phyloP scores from a whole-genome alignment of 495 filamentous ascomycete genomes.

The Trichoderma parareesei region DNA sequence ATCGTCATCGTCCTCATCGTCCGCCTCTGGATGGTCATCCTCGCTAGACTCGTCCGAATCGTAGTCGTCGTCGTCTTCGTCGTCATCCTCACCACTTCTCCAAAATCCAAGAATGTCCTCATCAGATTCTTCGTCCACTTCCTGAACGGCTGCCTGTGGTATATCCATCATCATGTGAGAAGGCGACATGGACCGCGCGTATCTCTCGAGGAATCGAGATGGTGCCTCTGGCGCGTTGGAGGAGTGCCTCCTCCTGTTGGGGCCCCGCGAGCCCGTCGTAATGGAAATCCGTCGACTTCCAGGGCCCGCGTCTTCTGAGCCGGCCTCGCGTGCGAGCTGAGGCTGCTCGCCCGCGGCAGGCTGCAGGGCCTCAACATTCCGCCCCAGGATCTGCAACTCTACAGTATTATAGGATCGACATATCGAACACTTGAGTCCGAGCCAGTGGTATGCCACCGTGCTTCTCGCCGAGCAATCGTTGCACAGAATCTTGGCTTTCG shows the following conservation, averaged over 20 bases:
- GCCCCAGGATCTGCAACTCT: conserved; percentile 51
- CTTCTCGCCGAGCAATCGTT: conserved; percentile 91
- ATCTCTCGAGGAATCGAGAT: background rate
- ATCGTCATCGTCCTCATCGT: conserved; percentile 41
- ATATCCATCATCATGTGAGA: conserved; percentile 19
- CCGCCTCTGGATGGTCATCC: conserved; percentile 21
- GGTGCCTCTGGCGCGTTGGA: conserved; percentile 18
- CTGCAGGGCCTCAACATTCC: conserved; percentile 18
- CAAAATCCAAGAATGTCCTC: conserved; percentile 57
- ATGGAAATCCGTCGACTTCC: background rate
- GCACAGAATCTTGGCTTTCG: conserved; percentile 75
- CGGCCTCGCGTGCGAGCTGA: background rate
- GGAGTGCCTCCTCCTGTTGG: conserved; percentile 27
- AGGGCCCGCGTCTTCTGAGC: background rate
- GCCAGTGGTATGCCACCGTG: conserved; percentile 83
- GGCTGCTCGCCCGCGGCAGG: background rate
- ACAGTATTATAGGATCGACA: conserved; percentile 81
- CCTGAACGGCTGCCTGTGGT: conserved; percentile 20
- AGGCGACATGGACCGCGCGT: conserved; percentile 18
- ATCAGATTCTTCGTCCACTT: conserved; percentile 39
- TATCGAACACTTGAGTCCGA: conserved; percentile 81
- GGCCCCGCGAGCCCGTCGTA: conserved; percentile 12
- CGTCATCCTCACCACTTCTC: conserved; percentile 40
- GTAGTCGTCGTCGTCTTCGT: conserved; percentile 32
- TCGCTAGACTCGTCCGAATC: conserved; percentile 26